A percentile compares a stretch with the other conserved stretches of the same genome.
phyloP scores from a whole-genome alignment of 2,329 filamentous ascomycete species.

The Colletotrichum paranaense region DNA sequence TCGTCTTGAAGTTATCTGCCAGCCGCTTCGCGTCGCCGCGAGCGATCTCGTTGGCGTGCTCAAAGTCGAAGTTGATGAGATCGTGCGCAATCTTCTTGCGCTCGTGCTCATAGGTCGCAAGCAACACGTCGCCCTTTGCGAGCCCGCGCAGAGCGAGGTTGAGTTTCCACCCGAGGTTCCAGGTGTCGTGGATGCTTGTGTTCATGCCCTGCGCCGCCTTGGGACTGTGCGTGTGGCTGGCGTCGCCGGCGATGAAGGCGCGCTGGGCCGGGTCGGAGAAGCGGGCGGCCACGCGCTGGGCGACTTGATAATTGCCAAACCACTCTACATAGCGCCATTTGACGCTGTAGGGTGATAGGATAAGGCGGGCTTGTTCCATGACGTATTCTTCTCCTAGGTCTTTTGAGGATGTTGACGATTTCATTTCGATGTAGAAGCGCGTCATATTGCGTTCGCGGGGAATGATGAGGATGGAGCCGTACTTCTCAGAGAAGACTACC shows the following conservation, averaged over 20 bases:
- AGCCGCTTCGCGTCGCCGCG: conserved; percentile 71
- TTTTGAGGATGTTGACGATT: conserved; percentile 52
- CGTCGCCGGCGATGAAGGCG: conserved; percentile 75
- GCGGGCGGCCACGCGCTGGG: conserved; percentile 75
- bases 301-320: conserved; percentile 79
- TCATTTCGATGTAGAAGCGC: conserved; percentile 52
- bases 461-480: conserved; percentile 69
- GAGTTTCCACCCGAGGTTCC: conserved; percentile 68
- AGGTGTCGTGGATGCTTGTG: conserved; percentile 67
- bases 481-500: conserved; percentile 62
- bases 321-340: conserved; percentile 71
- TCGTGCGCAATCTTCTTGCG: conserved; percentile 61
- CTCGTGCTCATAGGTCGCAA: conserved; percentile 63
- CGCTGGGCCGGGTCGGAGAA: conserved; percentile 72
- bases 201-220: conserved; percentile 79
- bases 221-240: conserved; percentile 77
- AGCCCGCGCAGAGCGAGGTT: conserved; percentile 66
- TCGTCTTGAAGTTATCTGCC: conserved; percentile 75
- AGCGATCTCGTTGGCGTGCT: conserved; percentile 67
- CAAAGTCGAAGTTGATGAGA: conserved; percentile 62
- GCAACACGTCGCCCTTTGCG: conserved; percentile 56
- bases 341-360: conserved; percentile 55
- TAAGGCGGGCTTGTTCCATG: conserved; percentile 61
- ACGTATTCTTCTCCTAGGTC: conserved; percentile 66
- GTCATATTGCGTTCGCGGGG: conserved; percentile 69